A percentile compares a stretch with the other conserved stretches of the same genome.
Evolutionary conservation across 345 rosid genomes (phyloP).

Genomic region (Citrus glauca): DNA sequence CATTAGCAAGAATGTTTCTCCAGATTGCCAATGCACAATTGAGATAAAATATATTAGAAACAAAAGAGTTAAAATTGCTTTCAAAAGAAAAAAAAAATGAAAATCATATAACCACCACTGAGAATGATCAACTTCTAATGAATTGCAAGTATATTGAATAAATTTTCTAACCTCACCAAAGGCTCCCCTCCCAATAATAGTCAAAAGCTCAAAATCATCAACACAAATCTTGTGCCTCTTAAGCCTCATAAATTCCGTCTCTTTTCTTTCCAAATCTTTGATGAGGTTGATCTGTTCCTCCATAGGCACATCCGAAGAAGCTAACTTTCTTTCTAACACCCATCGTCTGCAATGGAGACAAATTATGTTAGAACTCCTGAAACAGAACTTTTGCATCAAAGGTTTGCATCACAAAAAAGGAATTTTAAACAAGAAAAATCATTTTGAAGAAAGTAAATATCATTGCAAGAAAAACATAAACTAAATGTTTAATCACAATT

Average conservation of each 20-base stretch:
- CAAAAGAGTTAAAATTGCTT: background rate
- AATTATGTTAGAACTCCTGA: constrained; percentile 14
- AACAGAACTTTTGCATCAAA: constrained; percentile 1
- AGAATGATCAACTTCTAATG: background rate
- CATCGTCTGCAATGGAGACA: constrained; percentile 62
- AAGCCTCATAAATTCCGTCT: constrained; percentile 92
- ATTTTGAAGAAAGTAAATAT: background rate
- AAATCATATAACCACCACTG: background rate
- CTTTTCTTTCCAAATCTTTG: constrained; percentile 90
- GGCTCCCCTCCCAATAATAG: constrained; percentile 93
- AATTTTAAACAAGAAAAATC: constrained; percentile 8
- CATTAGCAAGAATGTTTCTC: constrained; percentile 3
- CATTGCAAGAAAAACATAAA: constrained; percentile 1
- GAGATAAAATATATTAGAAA: background rate
- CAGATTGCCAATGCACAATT: background rate
- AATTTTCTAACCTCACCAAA: constrained; percentile 79
- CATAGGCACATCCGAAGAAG: constrained; percentile 83
- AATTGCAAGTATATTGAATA: background rate
- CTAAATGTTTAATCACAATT: background rate
- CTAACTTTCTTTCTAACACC: constrained; percentile 85
- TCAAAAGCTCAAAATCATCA: constrained; percentile 88
- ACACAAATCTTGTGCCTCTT: constrained; percentile 90
- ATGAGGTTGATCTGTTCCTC: constrained; percentile 86
- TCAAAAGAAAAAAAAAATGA: background rate
- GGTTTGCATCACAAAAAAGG: background rate